Percentiles rank a stretch among this genome's conserved stretches.
phyloP scores from a whole-genome alignment of 1,284 basidiomycete genomes.

The Cryptococcus sp. region DNA sequence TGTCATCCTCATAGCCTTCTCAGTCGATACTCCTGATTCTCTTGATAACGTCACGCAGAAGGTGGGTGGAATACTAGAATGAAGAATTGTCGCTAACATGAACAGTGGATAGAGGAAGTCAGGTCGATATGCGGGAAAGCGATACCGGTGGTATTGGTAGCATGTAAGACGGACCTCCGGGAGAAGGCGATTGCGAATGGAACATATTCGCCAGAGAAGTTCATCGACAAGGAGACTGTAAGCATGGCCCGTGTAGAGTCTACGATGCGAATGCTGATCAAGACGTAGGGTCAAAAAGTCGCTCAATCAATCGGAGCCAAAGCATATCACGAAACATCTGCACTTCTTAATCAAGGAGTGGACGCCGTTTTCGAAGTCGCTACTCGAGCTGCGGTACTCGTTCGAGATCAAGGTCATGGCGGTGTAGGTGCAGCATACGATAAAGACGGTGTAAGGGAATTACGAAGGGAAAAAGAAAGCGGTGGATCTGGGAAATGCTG shows the following conservation, averaged over 20 bases:
- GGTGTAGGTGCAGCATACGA: constrained; percentile 35
- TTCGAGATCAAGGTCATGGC: constrained; percentile 64
- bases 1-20: constrained; percentile 95
- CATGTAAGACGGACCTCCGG: constrained; percentile 53
- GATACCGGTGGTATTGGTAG: constrained; percentile 54
- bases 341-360: constrained; percentile 85
- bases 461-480: constrained; percentile 2
- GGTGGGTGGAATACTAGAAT: constrained; percentile 50
- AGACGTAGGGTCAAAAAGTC: constrained; percentile 63
- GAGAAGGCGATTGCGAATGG: constrained; percentile 48
- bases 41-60: constrained; percentile 92
- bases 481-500: constrained; percentile 4
- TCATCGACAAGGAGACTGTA: constrained; percentile 47
- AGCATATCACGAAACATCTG: constrained; percentile 88
- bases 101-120: constrained; percentile 94
- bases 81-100: constrained; percentile 9
- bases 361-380: constrained; percentile 94
- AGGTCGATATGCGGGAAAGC: constrained; percentile 74
- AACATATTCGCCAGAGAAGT: constrained; percentile 38
- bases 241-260: constrained; percentile 14
- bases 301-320: constrained; percentile 77
- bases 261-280: constrained; percentile 5
- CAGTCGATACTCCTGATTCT: constrained; percentile 93
- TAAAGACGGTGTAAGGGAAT: constrained; percentile 13
- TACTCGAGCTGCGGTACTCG: constrained; percentile 87